A percentile compares a stretch with the other conserved stretches of the same genome.
phyloP scores from a whole-genome alignment of 108 stramenopile genomes.

The Skeletonema costatum region DNA sequence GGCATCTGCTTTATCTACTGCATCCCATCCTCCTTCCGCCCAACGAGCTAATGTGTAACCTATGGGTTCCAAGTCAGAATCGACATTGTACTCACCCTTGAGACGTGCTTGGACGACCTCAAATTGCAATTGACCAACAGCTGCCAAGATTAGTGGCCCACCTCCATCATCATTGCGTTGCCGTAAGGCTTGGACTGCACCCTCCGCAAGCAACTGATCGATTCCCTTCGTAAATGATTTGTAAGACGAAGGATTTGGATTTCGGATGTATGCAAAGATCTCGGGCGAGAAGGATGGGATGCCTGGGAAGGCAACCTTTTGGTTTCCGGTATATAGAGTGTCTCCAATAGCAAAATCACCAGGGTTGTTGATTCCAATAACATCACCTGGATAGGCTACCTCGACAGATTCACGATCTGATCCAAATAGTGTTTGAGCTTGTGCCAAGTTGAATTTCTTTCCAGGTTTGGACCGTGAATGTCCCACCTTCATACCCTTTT shows the following conservation, averaged over 20 bases:
- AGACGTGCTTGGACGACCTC: slow-evolving; percentile 93
- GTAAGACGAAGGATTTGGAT: slow-evolving; percentile 90
- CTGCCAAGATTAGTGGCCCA: slow-evolving; percentile 90
- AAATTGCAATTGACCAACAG: slow-evolving; percentile 96
- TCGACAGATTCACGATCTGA: slow-evolving; percentile 88
- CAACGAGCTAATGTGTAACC: slow-evolving; percentile 91
- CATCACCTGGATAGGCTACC: slow-evolving; percentile 94
- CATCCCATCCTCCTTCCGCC: slow-evolving; percentile 93
- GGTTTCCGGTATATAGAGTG: slow-evolving; percentile 79
- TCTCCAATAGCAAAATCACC: slow-evolving; percentile 91
- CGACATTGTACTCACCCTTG: slow-evolving; percentile 90
- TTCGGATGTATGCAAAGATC: slow-evolving; percentile 90
- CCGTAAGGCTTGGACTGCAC: slow-evolving; percentile 92
- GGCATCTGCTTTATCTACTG: slow-evolving; percentile 89
- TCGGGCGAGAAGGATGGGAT: slow-evolving; percentile 96
- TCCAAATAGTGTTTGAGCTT: slow-evolving; percentile 94
- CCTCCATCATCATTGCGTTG: slow-evolving; percentile 94
- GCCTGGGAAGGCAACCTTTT: slow-evolving; percentile 84
- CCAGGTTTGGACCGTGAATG: slow-evolving; percentile 83
- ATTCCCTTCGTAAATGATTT: slow-evolving; percentile 94
- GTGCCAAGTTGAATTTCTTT: slow-evolving; percentile 90
- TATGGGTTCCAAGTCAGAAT: slow-evolving; percentile 85
- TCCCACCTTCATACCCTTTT: slow-evolving; percentile 95
- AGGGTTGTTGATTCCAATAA: slow-evolving; percentile 97
- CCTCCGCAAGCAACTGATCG: slow-evolving; percentile 92